Conservation (phyloP, 1,139 yeast genomes). For the Candida sojae region DNA sequence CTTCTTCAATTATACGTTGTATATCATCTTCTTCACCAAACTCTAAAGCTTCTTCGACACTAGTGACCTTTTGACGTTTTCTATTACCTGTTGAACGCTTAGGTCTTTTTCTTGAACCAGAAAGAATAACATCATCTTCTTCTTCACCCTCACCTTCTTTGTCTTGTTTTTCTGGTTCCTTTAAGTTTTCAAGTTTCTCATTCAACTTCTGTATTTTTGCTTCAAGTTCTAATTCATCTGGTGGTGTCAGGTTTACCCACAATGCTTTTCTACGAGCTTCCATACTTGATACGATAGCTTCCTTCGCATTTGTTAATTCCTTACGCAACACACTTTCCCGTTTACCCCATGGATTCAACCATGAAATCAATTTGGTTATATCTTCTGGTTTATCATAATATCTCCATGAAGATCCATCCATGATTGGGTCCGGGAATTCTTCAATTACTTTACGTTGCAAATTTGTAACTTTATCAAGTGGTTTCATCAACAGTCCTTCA, state of each 20-base stretch:
- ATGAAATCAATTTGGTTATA: slow-evolving; percentile 54
- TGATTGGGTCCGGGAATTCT: slow-evolving; percentile 59
- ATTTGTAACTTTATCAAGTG: slow-evolving; percentile 35
- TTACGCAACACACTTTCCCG: slow-evolving; percentile 70
- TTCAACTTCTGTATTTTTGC: slow-evolving; percentile 33
- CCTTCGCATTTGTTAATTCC: slow-evolving; percentile 58
- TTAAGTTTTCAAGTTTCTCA: slow-evolving; percentile 8
- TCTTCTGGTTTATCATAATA: slow-evolving; percentile 65
- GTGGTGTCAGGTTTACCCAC: slow-evolving; percentile 36
- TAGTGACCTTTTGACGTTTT: slow-evolving; percentile 25
- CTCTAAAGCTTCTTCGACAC: slow-evolving; percentile 30
- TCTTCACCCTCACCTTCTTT: slow-evolving; percentile 13
- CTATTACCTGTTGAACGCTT: slow-evolving; percentile 18
- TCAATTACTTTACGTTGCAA: slow-evolving; percentile 67
- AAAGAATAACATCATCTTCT: slow-evolving; percentile 25
- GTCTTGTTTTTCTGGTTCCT: slow-evolving; percentile 6
- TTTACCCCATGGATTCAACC: slow-evolving; percentile 78
- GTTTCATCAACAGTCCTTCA: slow-evolving; percentile 42
- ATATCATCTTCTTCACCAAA: slow-evolving; percentile 34
- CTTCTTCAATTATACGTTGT: slow-evolving; percentile 24
- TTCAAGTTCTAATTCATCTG: slow-evolving; percentile 43
- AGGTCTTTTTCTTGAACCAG: slow-evolving; percentile 28
- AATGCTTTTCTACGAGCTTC: slow-evolving; percentile 58
- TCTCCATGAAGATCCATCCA: slow-evolving; percentile 64
- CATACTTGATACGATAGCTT: slow-evolving; percentile 58